phyloP scores from a whole-genome alignment of 192 early-diverging fungal genomes.

The Backusella parvicylindrica region DNA sequence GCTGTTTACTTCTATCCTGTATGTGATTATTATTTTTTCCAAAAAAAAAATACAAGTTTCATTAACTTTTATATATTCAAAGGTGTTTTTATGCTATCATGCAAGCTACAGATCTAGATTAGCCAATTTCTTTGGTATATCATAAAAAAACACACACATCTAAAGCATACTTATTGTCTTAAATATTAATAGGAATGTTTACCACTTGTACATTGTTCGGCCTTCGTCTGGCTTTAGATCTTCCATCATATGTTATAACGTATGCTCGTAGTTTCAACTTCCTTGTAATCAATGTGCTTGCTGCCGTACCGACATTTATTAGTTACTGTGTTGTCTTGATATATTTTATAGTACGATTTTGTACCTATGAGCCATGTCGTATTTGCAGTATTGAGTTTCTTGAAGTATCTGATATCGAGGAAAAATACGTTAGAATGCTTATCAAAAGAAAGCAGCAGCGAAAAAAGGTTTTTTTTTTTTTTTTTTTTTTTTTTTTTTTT shows the following conservation, averaged over 20 bases:
- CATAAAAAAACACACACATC: background rate
- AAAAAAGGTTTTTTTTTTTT: background rate
- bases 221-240: slow-evolving; percentile 17
- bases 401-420: slow-evolving; percentile 28
- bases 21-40: background rate
- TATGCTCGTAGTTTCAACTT: slow-evolving; percentile 23
- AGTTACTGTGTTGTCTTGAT: slow-evolving; percentile 14
- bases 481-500: no score
- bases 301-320: slow-evolving; percentile 17
- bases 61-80: background rate
- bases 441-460: background rate
- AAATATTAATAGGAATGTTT: slow-evolving; percentile 12
- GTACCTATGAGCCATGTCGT: slow-evolving; percentile 17
- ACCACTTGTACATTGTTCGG: slow-evolving; percentile 17
- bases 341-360: slow-evolving; percentile 15
- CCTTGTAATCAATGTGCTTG: slow-evolving; percentile 21
- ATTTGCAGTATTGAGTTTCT: slow-evolving; percentile 19
- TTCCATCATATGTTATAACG: slow-evolving; percentile 20
- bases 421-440: slow-evolving; percentile 26
- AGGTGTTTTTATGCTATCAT: slow-evolving; percentile 39
- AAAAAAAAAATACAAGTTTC: background rate
- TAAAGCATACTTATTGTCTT: background rate
- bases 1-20: slow-evolving; percentile 39
- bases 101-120: slow-evolving; percentile 27
- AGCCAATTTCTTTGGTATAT: slow-evolving; percentile 30